Evolutionary conservation across 2,329 filamentous ascomycete genomes (phyloP).

Genomic region (Neoarthrinium moseri): DNA sequence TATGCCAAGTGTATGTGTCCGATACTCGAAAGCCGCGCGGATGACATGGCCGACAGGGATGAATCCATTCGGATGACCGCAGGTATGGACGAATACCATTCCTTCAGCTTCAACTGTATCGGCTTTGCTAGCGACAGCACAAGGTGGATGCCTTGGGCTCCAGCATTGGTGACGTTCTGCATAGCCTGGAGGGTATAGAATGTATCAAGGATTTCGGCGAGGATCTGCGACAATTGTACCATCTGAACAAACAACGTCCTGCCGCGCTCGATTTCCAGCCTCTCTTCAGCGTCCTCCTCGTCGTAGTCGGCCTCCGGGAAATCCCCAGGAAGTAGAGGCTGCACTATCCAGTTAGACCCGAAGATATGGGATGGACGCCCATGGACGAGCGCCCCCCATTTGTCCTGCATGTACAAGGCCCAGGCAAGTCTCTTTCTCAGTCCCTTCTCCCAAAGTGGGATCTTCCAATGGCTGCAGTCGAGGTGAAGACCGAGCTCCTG

Average conservation of each 20-base stretch:
- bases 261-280: conserved; percentile 65
- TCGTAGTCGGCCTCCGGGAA: conserved; percentile 67
- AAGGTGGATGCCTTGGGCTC: conserved; percentile 67
- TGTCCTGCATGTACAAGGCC: conserved; percentile 94
- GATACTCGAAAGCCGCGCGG: conserved; percentile 55
- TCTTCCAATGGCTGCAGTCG: conserved; percentile 84
- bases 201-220: conserved; percentile 77
- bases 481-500: conserved; percentile 89
- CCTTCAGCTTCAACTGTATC: conserved; percentile 78
- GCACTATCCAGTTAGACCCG: conserved; percentile 64
- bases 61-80: conserved; percentile 63
- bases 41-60: conserved; percentile 41
- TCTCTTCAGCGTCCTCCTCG: conserved; percentile 59
- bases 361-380: conserved; percentile 68
- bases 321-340: conserved; percentile 51
- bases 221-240: conserved; percentile 71
- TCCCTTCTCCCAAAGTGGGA: conserved; percentile 83
- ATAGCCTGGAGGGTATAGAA: conserved; percentile 81
- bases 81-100: conserved; percentile 76
- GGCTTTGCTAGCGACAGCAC: conserved; percentile 76
- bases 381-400: conserved; percentile 74
- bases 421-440: conserved; percentile 83
- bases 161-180: conserved; percentile 64
- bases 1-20: conserved; percentile 88
- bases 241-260: conserved; percentile 72